These are phyloP conservation scores for Vitis rupestris DNA, from an alignment of 164 flowering plant species.

Conservation along the genomic window DNA sequence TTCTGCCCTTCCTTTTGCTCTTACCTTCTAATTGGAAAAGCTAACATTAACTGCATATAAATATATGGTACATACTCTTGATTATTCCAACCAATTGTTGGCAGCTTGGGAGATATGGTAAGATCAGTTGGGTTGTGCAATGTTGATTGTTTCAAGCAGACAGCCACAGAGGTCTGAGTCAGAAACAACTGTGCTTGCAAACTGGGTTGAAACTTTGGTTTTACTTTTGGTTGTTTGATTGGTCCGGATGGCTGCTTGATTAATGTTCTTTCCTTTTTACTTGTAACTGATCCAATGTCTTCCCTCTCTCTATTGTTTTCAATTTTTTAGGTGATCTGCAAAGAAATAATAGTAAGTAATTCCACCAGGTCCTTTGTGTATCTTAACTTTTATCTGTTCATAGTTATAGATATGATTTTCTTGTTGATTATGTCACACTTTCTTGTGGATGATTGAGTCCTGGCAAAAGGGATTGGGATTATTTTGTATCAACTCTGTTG, in stretches of 20 bases:
- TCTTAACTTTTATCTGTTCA: background rate
- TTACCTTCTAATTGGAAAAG: background rate
- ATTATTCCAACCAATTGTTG: slow-evolving; percentile 25
- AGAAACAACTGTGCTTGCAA: slow-evolving; percentile 11
- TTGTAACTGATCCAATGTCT: background rate
- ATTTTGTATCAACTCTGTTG: too few species aligned
- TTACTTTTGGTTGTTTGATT: slow-evolving; percentile 4
- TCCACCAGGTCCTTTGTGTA: slow-evolving; percentile 1
- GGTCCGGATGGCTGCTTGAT: background rate
- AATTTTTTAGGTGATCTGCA: background rate
- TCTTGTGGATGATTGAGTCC: too few species aligned
- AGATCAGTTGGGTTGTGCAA: slow-evolving; percentile 77
- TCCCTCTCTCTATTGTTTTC: background rate
- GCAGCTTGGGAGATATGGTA: slow-evolving; percentile 81
- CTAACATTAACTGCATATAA: too few species aligned
- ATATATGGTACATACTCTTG: background rate
- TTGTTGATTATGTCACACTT: background rate
- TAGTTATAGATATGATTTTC: background rate
- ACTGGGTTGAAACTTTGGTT: background rate
- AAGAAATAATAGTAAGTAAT: slow-evolving; percentile 9
- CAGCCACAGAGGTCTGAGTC: slow-evolving; percentile 30
- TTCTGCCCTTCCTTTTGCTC: background rate
- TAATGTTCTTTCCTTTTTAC: background rate
- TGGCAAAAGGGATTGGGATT: too few species aligned
- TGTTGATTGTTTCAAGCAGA: slow-evolving; percentile 72